Evolutionary conservation across 2,329 filamentous ascomycete genomes (phyloP), one percentile per base, ranked within the genome.

Genomic region (Talaromyces sp.): DNA sequence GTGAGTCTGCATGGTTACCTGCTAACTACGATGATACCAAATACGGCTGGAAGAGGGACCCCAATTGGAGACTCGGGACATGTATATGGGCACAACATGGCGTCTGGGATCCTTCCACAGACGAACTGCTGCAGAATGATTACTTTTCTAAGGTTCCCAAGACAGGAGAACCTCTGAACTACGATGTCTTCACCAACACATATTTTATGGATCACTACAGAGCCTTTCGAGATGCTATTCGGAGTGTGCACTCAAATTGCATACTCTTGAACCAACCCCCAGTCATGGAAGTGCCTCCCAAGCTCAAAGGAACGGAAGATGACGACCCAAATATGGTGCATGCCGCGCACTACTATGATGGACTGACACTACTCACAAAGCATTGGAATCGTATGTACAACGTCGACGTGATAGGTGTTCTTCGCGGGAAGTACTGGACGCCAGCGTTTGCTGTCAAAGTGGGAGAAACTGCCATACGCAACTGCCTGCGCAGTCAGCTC

Each of bases 341-440:
- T 76, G 90, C 95, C 10, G 92, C 93, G 1, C 95, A 99, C 78
- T 99, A 92, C 75, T 99, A 99, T 76, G 95, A 99, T 71, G 95
- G 95, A 11, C 90, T 99, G 64, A 99, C 95, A 0, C 83, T 99
- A 3, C 91, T 99, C 85, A 98, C 92, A 13, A 99, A 99, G 80
- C 96, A 97, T 77, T 99, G 95, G 84, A 99, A 98, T 74, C 90
- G 93, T 45, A 88, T 90, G 16, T 99, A 95, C 90, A 99, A 99
- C 70, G 90, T 99, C 8, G 95, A 99, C 75, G 92, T 99, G 4
- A 88, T 99, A 60, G 95, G 95, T 2, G 87, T 99, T 14, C 82
- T 99, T 50, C 89, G 95, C 54, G 95, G 95, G 13, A 90, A 89
- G 69, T 99, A 99, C 73, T 83, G 91, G 69, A 90, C 90, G 24